These are phyloP conservation scores for Aphanomyces invadans DNA, from an alignment of 352 stramenopile species.

Conservation along the genomic window DNA sequence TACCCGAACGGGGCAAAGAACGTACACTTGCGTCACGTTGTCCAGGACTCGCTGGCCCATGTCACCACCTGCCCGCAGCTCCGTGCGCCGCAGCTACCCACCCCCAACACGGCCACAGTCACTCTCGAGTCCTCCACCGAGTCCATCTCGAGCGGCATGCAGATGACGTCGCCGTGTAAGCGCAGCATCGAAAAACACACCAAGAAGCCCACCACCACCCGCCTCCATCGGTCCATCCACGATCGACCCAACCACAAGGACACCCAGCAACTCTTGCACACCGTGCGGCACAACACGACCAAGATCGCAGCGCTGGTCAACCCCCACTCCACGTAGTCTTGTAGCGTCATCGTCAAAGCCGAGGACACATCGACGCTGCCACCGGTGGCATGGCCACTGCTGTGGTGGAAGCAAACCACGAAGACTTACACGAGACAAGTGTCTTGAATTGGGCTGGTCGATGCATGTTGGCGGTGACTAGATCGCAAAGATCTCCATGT, in stretches of 20 bases:
- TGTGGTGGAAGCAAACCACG: too few relatives aligned
- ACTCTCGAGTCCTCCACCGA: constrained; percentile 10
- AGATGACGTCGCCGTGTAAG: constrained; percentile 11
- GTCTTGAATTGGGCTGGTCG: too few relatives aligned
- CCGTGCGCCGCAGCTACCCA: constrained; percentile 2
- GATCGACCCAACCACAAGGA: constrained; percentile 50
- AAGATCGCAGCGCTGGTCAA: constrained; percentile 72
- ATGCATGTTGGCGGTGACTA: too few relatives aligned
- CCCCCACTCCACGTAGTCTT: constrained; percentile 9
- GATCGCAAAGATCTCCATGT: constrained; percentile 15
- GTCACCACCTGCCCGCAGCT: constrained; percentile 38
- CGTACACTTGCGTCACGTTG: constrained; percentile 57
- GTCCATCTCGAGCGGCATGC: constrained; percentile 22
- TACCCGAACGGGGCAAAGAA: constrained; percentile 68
- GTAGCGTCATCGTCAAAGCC: too few relatives aligned
- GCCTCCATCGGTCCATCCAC: constrained; percentile 30
- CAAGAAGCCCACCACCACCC: constrained; percentile 3
- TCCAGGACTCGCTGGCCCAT: constrained; percentile 34
- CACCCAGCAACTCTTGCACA: constrained; percentile 48
- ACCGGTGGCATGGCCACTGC: too few relatives aligned
- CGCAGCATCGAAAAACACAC: constrained; percentile 6
- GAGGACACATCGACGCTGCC: too few relatives aligned
- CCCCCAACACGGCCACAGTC: background rate
- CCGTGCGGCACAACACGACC: constrained; percentile 52
- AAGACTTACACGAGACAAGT: too few relatives aligned